phyloP scores from a whole-genome alignment of 1,284 basidiomycete genomes.

The Puccinia triticina region DNA sequence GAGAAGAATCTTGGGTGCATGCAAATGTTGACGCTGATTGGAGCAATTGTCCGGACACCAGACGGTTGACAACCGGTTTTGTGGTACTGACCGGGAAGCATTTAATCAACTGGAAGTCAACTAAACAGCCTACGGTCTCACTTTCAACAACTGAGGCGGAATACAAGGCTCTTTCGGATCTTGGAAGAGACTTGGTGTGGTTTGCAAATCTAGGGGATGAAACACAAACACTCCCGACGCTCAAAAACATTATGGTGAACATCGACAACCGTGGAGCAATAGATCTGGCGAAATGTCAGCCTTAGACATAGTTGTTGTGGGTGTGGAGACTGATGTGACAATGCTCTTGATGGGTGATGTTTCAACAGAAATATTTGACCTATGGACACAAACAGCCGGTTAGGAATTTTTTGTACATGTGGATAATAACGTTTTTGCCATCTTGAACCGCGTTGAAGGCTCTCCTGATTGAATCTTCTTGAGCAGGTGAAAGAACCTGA shows the following conservation, averaged over 20 bases:
- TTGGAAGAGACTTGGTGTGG: too few relatives aligned
- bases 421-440: conserved; percentile 87
- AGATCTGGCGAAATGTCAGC: too few relatives aligned
- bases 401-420: conserved; percentile 74
- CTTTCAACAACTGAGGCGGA: too few relatives aligned
- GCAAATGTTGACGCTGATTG: background rate
- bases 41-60: too few relatives aligned
- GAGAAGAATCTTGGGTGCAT: too few relatives aligned
- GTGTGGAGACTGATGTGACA: conserved; percentile 91
- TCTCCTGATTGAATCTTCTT: conserved; percentile 89
- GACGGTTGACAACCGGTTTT: too few relatives aligned
- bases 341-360: conserved; percentile 85
- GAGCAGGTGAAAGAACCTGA: conserved; percentile 92
- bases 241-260: background rate
- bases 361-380: conserved; percentile 91
- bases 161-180: too few relatives aligned
- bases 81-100: too few relatives aligned
- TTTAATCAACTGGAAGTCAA: too few relatives aligned
- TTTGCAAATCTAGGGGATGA: background rate
- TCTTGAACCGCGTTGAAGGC: conserved; percentile 90
- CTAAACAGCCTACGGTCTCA: too few relatives aligned
- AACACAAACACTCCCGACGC: background rate
- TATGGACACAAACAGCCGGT: conserved; percentile 59
- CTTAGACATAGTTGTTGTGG: conserved; percentile 97
- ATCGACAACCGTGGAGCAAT: too few relatives aligned